Conservation (phyloP, 805 yeast genomes). For the Sugiyamaella qingdaonensis region DNA sequence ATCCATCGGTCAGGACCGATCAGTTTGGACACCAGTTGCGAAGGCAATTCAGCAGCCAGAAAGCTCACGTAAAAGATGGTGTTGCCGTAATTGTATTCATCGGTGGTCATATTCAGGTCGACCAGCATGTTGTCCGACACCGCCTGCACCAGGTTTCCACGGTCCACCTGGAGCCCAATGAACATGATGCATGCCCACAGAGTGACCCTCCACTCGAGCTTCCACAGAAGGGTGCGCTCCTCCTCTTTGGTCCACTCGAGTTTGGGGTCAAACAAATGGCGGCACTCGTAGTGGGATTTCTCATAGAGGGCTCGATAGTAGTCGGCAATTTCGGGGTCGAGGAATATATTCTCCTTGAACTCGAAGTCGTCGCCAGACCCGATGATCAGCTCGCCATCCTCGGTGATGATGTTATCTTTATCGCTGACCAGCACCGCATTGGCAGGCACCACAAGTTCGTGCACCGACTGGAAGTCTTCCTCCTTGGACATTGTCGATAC, state of each 20-base stretch:
- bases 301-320: constrained; percentile 47
- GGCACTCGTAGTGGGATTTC: constrained; percentile 49
- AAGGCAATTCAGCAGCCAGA: constrained; percentile 59
- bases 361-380: constrained; percentile 1
- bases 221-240: constrained; percentile 46
- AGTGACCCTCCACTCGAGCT: constrained; percentile 53
- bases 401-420: constrained; percentile 8
- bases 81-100: constrained; percentile 56
- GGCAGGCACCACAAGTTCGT: neutral
- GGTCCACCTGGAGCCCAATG: constrained; percentile 53
- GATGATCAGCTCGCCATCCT: constrained; percentile 8
- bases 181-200: constrained; percentile 59
- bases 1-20: constrained; percentile 64
- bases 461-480: neutral
- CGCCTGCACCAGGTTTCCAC: constrained; percentile 56
- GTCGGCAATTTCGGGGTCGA: constrained; percentile 46
- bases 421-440: constrained; percentile 7
- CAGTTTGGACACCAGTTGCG: constrained; percentile 59
- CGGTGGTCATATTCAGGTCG: constrained; percentile 50
- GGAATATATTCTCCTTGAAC: constrained; percentile 34
- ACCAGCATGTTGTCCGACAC: constrained; percentile 51
- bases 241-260: constrained; percentile 52
- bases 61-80: constrained; percentile 55
- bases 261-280: constrained; percentile 52
- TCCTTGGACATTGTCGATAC: neutral